A percentile compares a stretch with the other conserved stretches of the same genome.
Conservation (phyloP, 768 basidiomycete species). For the Mycena crocata region DNA sequence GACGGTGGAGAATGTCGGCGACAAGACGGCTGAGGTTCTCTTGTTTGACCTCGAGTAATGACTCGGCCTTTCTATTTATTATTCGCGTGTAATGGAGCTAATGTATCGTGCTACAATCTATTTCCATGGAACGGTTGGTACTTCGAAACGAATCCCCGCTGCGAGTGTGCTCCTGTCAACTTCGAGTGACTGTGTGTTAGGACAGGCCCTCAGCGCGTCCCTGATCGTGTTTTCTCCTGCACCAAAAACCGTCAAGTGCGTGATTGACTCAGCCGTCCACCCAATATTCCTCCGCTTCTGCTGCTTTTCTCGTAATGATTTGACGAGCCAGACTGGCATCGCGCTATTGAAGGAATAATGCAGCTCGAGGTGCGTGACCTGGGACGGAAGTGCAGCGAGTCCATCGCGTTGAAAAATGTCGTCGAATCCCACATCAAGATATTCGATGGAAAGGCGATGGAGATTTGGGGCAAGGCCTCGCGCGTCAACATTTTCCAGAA, state of each 20-base stretch:
- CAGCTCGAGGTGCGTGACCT: slow-evolving; percentile 24
- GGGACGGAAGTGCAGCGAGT: slow-evolving; percentile 17
- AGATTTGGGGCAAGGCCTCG: slow-evolving; percentile 19
- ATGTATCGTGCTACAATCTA: not conserved
- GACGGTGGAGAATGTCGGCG: slow-evolving; percentile 73
- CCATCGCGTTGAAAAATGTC: slow-evolving; percentile 21
- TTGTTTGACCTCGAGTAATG: slow-evolving; percentile 79
- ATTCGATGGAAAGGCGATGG: slow-evolving; percentile 25
- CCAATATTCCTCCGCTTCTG: slow-evolving; percentile 2
- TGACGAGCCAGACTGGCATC: slow-evolving; percentile 11
- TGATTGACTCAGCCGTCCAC: slow-evolving; percentile 4
- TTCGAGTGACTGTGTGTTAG: not conserved
- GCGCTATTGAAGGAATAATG: slow-evolving; percentile 2
- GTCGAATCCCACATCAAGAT: slow-evolving; percentile 19
- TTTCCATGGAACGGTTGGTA: too few relatives aligned
- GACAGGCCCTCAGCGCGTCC: slow-evolving; percentile 8
- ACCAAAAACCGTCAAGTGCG: not conserved
- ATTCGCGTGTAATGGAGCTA: not conserved
- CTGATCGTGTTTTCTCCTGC: slow-evolving; percentile 8
- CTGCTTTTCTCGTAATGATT: slow-evolving; percentile 4
- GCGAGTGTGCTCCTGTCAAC: slow-evolving; percentile 32
- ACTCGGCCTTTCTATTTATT: not conserved
- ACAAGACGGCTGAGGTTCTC: slow-evolving; percentile 77
- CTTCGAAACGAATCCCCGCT: not conserved
- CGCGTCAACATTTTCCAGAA: slow-evolving; percentile 22